Percentiles rank a stretch among this genome's conserved stretches.
phyloP scores from a whole-genome alignment of 2,329 filamentous ascomycete genomes.

The Thelonectria olida region DNA sequence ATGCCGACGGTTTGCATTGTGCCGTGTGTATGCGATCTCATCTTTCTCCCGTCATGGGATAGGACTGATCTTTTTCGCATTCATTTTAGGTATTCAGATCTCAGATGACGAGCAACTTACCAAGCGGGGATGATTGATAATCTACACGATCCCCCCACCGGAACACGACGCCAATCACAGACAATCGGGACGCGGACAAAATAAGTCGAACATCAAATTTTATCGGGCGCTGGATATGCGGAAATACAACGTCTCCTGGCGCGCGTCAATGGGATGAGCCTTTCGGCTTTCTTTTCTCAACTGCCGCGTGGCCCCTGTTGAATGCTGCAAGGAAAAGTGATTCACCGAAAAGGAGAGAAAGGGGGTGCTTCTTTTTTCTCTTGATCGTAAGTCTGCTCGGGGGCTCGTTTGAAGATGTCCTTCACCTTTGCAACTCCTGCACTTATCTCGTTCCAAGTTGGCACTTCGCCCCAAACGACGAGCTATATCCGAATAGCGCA shows the following conservation, averaged over 20 bases:
- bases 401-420: neutral
- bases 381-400: neutral
- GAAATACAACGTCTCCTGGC: neutral
- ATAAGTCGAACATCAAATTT: neutral
- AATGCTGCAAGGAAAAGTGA: neutral
- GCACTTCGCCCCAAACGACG: neutral
- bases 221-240: neutral
- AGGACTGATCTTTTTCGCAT: conserved; percentile 13
- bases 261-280: neutral
- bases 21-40: neutral
- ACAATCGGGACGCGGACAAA: conserved; percentile 19
- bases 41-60: neutral
- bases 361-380: neutral
- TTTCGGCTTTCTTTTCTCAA: neutral
- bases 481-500: conserved; percentile 3
- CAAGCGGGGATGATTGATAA: conserved; percentile 30
- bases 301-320: neutral
- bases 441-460: neutral
- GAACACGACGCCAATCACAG: neutral
- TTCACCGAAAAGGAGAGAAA: neutral
- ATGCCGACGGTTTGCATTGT: neutral
- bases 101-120: neutral
- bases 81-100: neutral
- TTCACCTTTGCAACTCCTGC: neutral
- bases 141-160: conserved; percentile 22